Conservation (phyloP, 2,329 filamentous ascomycete species). For the Talaromyces rugulosus region DNA sequence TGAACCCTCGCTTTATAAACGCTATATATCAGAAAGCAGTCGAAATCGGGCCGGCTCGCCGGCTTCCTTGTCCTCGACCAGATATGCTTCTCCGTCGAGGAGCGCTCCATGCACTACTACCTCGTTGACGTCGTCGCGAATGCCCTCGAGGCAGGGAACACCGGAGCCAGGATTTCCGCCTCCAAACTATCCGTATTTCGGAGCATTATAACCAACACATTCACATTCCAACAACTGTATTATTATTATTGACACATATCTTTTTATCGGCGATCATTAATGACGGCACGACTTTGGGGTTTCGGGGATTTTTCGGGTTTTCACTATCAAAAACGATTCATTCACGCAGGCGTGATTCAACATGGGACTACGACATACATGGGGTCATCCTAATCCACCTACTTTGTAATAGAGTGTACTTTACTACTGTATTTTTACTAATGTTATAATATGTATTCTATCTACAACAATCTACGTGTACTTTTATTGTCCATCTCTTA, state of each 20-base stretch:
- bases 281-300: neutral
- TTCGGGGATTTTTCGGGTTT: neutral
- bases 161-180: neutral
- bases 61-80: neutral
- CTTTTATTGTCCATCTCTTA: no score
- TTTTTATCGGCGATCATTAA: neutral
- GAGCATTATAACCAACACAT: neutral
- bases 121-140: neutral
- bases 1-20: slow-evolving; percentile 1
- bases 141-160: neutral
- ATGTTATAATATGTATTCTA: neutral
- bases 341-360: neutral
- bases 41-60: slow-evolving; percentile 1
- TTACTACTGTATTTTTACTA: neutral
- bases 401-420: neutral
- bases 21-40: slow-evolving; percentile 1
- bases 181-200: neutral
- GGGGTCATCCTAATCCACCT: neutral
- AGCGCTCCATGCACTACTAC: neutral
- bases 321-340: neutral
- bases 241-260: neutral
- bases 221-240: neutral
- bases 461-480: neutral
- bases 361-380: neutral
- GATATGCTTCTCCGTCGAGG: slow-evolving; percentile 1